phyloP scores from a whole-genome alignment of 1,284 basidiomycete genomes.

The Vanrija sp. region DNA sequence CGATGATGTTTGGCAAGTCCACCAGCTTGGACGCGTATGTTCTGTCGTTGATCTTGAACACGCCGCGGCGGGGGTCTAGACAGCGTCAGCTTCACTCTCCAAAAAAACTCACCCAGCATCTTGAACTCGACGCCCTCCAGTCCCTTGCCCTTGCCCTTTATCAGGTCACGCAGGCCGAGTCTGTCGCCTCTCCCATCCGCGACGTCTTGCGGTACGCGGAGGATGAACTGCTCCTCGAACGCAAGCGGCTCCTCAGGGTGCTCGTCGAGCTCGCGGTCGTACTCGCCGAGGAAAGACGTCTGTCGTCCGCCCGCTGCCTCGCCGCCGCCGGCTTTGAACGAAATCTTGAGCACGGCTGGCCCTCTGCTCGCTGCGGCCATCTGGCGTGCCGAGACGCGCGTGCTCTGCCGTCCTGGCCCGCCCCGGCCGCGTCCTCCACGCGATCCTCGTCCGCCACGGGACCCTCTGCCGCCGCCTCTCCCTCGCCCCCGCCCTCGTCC shows the following conservation, averaged over 20 bases:
- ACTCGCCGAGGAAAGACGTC: conserved; percentile 77
- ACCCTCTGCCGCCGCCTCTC: conserved; percentile 12
- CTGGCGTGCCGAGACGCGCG: conserved; percentile 15
- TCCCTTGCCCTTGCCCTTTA: conserved; percentile 69
- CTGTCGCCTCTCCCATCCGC: conserved; percentile 39
- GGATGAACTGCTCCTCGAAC: conserved; percentile 97
- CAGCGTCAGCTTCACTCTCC: background rate
- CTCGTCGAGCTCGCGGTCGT: conserved; percentile 91
- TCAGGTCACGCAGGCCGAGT: conserved; percentile 73
- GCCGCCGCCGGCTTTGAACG: conserved; percentile 29
- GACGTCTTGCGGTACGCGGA: conserved; percentile 73
- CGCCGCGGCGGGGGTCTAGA: conserved; percentile 82
- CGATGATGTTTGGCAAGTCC: conserved; percentile 90
- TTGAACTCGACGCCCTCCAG: conserved; percentile 92
- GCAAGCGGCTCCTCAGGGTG: conserved; percentile 80
- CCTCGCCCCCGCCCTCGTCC: conserved; percentile 19
- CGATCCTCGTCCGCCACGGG: conserved; percentile 8
- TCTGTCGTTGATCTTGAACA: conserved; percentile 79
- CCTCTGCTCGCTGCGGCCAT: conserved; percentile 3
- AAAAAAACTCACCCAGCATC: conserved; percentile 71
- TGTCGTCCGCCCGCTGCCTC: conserved; percentile 23
- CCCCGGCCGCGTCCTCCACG: conserved; percentile 7
- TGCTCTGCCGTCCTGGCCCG: conserved; percentile 4
- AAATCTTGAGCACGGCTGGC: conserved; percentile 33
- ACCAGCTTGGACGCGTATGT: conserved; percentile 90